Evolutionary conservation across 768 basidiomycete species (phyloP).

Genomic region (Sistotremastrum suecicum): DNA sequence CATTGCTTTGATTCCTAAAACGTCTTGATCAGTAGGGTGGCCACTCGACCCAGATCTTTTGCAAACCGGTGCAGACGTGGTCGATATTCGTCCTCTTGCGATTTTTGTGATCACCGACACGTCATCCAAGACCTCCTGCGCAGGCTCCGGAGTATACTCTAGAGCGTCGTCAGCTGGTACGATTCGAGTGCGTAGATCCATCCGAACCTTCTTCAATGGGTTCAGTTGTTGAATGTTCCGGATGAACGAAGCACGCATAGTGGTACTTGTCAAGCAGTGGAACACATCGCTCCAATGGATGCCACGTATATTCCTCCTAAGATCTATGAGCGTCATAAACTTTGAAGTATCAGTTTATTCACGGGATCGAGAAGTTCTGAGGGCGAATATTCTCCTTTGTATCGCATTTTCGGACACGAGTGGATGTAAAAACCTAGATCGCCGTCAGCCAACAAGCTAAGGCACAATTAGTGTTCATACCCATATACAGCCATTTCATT

Average conservation of each 20-base stretch:
- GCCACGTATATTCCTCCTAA: slow-evolving; percentile 50
- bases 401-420: slow-evolving; percentile 87
- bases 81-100: neutral
- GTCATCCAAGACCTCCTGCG: neutral
- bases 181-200: slow-evolving; percentile 6
- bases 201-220: slow-evolving; percentile 16
- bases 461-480: slow-evolving; percentile 21
- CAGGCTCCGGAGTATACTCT: neutral
- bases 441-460: neutral
- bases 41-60: neutral
- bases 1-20: slow-evolving; percentile 9
- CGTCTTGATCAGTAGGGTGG: neutral
- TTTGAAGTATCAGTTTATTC: slow-evolving; percentile 8
- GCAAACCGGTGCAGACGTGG: neutral
- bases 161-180: slow-evolving; percentile 11
- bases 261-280: slow-evolving; percentile 49
- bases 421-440: slow-evolving; percentile 79
- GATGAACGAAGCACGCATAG: slow-evolving; percentile 57
- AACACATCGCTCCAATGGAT: slow-evolving; percentile 45
- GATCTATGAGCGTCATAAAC: neutral
- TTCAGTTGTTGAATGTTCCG: slow-evolving; percentile 29
- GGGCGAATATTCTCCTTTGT: slow-evolving; percentile 87
- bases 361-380: slow-evolving; percentile 85
- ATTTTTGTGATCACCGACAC: neutral
- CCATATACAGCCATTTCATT: slow-evolving; percentile 76